phyloP scores from a whole-genome alignment of 1,284 basidiomycete species.

The Taiwanofungus camphoratus region DNA sequence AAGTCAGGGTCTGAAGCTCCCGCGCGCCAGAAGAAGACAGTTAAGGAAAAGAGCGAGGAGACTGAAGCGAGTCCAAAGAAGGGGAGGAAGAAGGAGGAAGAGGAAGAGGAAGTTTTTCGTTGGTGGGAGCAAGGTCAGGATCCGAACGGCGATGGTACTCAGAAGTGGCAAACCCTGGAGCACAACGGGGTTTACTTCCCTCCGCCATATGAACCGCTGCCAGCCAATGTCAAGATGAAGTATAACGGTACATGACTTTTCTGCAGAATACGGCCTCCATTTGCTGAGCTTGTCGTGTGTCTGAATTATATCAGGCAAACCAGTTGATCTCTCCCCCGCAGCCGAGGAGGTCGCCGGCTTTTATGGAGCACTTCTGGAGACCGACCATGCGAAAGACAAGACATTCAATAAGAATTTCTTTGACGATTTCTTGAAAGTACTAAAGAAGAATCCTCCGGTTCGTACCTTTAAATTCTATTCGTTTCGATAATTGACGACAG shows the following conservation, averaged over 20 bases:
- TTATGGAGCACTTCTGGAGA: constrained; percentile 90
- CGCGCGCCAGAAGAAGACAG: constrained; percentile 28
- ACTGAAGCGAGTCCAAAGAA: constrained; percentile 34
- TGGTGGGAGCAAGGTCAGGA: constrained; percentile 81
- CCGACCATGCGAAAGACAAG: constrained; percentile 87
- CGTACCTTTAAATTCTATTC: constrained; percentile 27
- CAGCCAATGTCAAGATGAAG: constrained; percentile 86
- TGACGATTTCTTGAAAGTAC: constrained; percentile 76
- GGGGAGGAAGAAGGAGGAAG: constrained; percentile 55
- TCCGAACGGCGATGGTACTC: constrained; percentile 64
- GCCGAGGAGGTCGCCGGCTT: constrained; percentile 98
- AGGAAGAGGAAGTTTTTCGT: constrained; percentile 63
- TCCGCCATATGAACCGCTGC: constrained; percentile 87
- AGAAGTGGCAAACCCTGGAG: constrained; percentile 91
- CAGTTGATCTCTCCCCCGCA: constrained; percentile 76
- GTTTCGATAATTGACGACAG: background rate
- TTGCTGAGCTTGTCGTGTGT: background rate
- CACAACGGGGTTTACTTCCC: constrained; percentile 97
- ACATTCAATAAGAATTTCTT: constrained; percentile 98
- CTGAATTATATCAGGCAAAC: constrained; percentile 49
- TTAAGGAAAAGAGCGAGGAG: constrained; percentile 30
- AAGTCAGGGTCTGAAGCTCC: constrained; percentile 21
- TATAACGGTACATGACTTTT: constrained; percentile 73
- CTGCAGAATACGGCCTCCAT: background rate
- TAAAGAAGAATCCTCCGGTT: constrained; percentile 86